Percentiles rank a stretch among this genome's conserved stretches.
These are phyloP conservation scores for Hypsizygus marmoreus DNA, from an alignment of 768 basidiomycete genomes.

Conservation along the genomic window DNA sequence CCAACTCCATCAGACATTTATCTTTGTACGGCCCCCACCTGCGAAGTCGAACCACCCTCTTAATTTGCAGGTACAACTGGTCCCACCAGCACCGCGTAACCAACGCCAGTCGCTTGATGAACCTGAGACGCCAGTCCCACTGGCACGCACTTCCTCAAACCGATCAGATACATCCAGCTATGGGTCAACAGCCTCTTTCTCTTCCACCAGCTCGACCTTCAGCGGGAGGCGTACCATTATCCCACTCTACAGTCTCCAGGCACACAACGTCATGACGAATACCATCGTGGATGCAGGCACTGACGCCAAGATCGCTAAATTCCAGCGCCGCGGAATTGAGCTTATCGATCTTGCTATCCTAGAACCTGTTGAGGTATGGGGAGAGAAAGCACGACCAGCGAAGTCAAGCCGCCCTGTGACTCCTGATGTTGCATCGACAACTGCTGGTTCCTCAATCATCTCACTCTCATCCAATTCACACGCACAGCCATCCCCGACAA, in stretches of 20 bases:
- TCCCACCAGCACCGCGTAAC: conserved; percentile 62
- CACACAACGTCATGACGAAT: conserved; percentile 87
- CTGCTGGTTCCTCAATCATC: conserved; percentile 20
- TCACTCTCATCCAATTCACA: conserved; percentile 14
- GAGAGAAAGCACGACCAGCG: conserved; percentile 29
- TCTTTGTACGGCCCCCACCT: conserved; percentile 89
- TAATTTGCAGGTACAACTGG: conserved; percentile 90
- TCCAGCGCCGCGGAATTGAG: conserved; percentile 72
- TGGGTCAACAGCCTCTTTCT: conserved; percentile 41
- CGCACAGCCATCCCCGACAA: conserved; percentile 7
- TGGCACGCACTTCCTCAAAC: conserved; percentile 57
- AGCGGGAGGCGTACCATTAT: conserved; percentile 75
- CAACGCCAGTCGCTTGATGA: conserved; percentile 50
- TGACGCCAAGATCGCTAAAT: conserved; percentile 82
- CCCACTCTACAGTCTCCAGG: conserved; percentile 84
- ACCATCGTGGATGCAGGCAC: conserved; percentile 87
- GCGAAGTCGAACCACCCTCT: conserved; percentile 83
- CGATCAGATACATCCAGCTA: conserved; percentile 51
- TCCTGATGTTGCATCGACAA: conserved; percentile 15
- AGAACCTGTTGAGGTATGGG: conserved; percentile 81
- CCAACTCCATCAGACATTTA: conserved; percentile 65
- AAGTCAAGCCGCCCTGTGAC: conserved; percentile 28
- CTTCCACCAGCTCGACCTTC: conserved; percentile 39
- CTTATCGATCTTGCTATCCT: conserved; percentile 76
- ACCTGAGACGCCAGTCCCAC: conserved; percentile 23